Base-by-base conservation (phyloP, 805 yeast genomes). In the Starmerella floricola region DNA sequence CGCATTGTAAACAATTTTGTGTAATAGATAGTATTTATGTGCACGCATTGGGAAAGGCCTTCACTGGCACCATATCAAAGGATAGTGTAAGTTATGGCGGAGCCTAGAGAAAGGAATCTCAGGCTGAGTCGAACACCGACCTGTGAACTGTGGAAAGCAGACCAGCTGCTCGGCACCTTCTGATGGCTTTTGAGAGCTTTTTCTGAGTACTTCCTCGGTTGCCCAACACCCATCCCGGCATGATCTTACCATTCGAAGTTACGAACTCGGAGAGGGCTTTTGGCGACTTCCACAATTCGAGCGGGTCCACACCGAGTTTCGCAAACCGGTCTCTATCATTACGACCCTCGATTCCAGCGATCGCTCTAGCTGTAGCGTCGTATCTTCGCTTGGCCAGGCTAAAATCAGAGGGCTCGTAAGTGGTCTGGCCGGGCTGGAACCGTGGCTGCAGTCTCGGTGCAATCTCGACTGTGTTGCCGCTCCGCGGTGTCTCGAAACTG, bases 361-460 rank as follows among this genome's bases (percentile, higher is more conserved):
- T 38, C 23, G 41, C 38, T 11, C 33, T 36, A 73, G 77, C 51
- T 74, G 70, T 46, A 69, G 32, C 42, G 6, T 39, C 31, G 26
- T 26, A 35, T 65, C 30, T 73, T 54, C 51, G 71, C 73, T 35
- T 78, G 73, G 54, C 74, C 60, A 24, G 82, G 72, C 47, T 45
- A 53, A 84, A 83, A 59, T 83, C 94, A 61, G 78, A 79, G 39
- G 95, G 91, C 52, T 81, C 88, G 57, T 85, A 85, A 0, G 74
- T 71, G 4, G 71, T 62, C 36, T 73, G 74, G 3, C 62, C 62
- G 10, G 27, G 34, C 13, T 59, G 63, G 56, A 79, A 76, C 42
- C 61, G 68, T 17, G 51, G 49, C n/a, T 27, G 35, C 38, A 48
- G 34, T n/a, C 29, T 30, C 10, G 47, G 36, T 19, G 40, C 46